Evolutionary conservation across 2,329 filamentous ascomycete species (phyloP).

Genomic region (Trichoderma sp.): DNA sequence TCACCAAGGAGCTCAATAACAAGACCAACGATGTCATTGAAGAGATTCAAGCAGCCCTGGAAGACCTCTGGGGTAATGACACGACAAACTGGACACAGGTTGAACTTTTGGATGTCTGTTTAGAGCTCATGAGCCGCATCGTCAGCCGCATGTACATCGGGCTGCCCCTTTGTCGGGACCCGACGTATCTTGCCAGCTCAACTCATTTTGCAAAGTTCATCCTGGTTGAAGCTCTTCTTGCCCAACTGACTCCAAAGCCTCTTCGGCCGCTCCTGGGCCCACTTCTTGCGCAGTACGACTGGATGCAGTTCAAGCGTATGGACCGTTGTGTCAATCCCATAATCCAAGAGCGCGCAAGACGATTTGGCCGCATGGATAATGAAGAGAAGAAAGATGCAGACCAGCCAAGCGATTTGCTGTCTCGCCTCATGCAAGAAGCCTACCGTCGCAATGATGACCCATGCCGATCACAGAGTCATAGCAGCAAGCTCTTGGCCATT

Average conservation of each 20-base stretch:
- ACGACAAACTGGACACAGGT: not conserved
- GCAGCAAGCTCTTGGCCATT: not conserved
- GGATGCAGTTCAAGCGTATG: constrained; percentile 7
- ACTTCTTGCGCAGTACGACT: not conserved
- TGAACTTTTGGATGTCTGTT: not conserved
- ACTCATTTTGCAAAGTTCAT: constrained; percentile 10
- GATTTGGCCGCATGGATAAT: not conserved
- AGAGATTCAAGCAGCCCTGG: not conserved
- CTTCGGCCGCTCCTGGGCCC: not conserved
- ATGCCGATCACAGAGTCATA: not conserved
- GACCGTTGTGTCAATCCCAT: not conserved
- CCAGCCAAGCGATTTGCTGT: not conserved
- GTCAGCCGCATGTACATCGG: constrained; percentile 3
- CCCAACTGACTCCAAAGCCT: not conserved
- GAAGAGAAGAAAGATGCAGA: not conserved
- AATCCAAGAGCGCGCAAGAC: not conserved
- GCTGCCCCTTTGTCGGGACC: not conserved
- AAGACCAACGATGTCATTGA: not conserved
- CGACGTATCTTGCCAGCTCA: not conserved
- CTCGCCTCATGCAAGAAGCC: constrained; percentile 3
- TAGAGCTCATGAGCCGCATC: not conserved
- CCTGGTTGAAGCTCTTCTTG: not conserved
- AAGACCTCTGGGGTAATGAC: not conserved
- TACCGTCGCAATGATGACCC: constrained; percentile 1
- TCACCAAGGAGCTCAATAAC: not conserved